A percentile compares a stretch with the other conserved stretches of the same genome.
These are phyloP conservation scores for Angophora floribunda DNA, from an alignment of 345 rosid species.

Conservation along the genomic window DNA sequence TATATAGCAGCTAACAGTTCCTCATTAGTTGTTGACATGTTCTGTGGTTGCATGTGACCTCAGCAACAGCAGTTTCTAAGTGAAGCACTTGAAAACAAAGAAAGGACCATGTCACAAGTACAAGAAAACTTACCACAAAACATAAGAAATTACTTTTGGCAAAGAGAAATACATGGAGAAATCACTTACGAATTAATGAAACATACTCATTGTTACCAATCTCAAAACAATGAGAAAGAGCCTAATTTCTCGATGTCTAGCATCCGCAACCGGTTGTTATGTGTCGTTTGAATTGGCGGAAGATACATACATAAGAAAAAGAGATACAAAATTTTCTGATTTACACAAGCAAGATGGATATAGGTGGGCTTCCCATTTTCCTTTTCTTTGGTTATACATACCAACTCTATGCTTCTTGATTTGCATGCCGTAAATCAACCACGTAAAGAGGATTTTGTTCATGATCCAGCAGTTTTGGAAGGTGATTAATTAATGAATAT, in stretches of 20 bases:
- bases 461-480: neutral
- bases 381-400: neutral
- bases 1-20: neutral
- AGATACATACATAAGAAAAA: neutral
- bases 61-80: neutral
- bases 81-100: neutral
- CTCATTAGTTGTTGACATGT: neutral
- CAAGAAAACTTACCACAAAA: neutral
- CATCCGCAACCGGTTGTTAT: neutral
- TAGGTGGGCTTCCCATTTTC: neutral
- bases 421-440: neutral
- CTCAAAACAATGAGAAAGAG: neutral
- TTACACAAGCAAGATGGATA: neutral
- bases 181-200: neutral
- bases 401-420: neutral
- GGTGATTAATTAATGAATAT: neutral
- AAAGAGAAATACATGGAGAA: neutral
- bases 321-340: neutral
- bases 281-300: fast-evolving
- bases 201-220: neutral
- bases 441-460: neutral
- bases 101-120: neutral
- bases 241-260: neutral
- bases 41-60: neutral
- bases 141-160: neutral